phyloP scores from a whole-genome alignment of 2,329 filamentous ascomycete genomes.

The Aspergillus phoenicis region DNA sequence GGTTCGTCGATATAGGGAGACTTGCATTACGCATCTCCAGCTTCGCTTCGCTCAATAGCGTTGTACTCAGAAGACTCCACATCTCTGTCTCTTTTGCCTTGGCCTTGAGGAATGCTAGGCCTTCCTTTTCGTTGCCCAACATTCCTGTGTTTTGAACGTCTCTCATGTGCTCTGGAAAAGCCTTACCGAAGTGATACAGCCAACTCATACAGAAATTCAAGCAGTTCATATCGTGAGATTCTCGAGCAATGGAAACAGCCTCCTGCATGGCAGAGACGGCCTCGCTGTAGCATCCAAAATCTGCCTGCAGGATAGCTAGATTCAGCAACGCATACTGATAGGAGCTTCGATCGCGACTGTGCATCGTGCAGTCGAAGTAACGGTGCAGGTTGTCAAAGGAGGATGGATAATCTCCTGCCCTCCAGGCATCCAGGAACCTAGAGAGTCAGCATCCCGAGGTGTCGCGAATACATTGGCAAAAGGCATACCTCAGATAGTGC shows the following conservation, averaged over 20 bases:
- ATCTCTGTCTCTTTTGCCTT: conserved; percentile 86
- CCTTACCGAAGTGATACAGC: conserved; percentile 91
- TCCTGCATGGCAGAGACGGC: conserved; percentile 94
- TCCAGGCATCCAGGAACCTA: conserved; percentile 89
- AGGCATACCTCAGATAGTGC: conserved; percentile 69
- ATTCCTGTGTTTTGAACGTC: conserved; percentile 71
- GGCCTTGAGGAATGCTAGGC: conserved; percentile 76
- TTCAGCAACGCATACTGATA: conserved; percentile 97
- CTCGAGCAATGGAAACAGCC: conserved; percentile 88
- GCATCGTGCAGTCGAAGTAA: conserved; percentile 97
- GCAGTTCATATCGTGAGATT: conserved; percentile 89
- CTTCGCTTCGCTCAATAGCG: conserved; percentile 83
- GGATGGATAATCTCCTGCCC: conserved; percentile 83
- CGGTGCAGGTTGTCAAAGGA: conserved; percentile 89
- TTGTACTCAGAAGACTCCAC: conserved; percentile 81
- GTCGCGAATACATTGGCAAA: not conserved
- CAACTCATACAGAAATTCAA: conserved; percentile 95
- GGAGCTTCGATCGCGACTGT: conserved; percentile 76
- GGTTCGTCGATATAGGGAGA: not conserved
- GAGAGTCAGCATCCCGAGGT: conserved; percentile 17
- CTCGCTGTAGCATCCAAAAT: conserved; percentile 89
- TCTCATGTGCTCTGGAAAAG: conserved; percentile 74
- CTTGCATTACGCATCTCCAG: conserved; percentile 73
- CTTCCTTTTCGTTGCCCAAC: conserved; percentile 77
- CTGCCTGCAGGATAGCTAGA: conserved; percentile 87